A percentile compares a stretch with the other conserved stretches of the same genome.
These are phyloP conservation scores for Diaporthe citrichinensis DNA, from an alignment of 2,329 filamentous ascomycete species.

Conservation along the genomic window DNA sequence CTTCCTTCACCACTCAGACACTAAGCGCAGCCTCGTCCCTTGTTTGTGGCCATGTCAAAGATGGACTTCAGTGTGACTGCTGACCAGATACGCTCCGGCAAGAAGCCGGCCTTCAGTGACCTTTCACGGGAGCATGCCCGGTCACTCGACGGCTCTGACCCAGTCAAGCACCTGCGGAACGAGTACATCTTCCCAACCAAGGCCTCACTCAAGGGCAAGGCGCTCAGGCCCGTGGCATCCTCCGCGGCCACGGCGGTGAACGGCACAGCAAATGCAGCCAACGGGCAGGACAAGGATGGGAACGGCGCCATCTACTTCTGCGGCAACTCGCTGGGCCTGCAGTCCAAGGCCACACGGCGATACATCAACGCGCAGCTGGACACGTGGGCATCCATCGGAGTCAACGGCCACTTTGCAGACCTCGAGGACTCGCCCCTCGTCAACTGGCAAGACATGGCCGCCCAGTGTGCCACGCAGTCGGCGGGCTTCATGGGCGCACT, in stretches of 20 bases:
- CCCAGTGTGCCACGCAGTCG: slow-evolving; percentile 78
- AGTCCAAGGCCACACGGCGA: slow-evolving; percentile 77
- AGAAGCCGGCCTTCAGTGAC: slow-evolving; percentile 61
- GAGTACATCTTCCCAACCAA: slow-evolving; percentile 86
- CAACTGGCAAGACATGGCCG: slow-evolving; percentile 85
- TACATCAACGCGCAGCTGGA: slow-evolving; percentile 81
- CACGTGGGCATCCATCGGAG: slow-evolving; percentile 88
- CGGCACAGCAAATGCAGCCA: slow-evolving; percentile 8
- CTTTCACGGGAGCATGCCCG: slow-evolving; percentile 63
- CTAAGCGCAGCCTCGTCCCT: neutral
- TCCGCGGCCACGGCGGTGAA: neutral
- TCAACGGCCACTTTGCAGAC: slow-evolving; percentile 84
- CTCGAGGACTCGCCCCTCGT: slow-evolving; percentile 77
- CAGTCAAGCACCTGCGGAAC: slow-evolving; percentile 71
- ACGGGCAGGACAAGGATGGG: neutral
- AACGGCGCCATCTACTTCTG: slow-evolving; percentile 80
- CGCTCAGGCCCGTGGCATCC: slow-evolving; percentile 54
- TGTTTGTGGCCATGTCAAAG: neutral
- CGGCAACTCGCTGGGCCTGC: slow-evolving; percentile 89
- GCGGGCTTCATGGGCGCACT: slow-evolving; percentile 82
- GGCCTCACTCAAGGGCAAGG: slow-evolving; percentile 76
- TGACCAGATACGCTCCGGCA: slow-evolving; percentile 57
- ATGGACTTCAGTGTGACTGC: slow-evolving; percentile 59
- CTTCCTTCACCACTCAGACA: neutral
- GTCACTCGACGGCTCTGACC: slow-evolving; percentile 72